These are phyloP conservation scores for Aspergillus vadensis DNA, from an alignment of 2,329 filamentous ascomycete species.

Conservation along the genomic window DNA sequence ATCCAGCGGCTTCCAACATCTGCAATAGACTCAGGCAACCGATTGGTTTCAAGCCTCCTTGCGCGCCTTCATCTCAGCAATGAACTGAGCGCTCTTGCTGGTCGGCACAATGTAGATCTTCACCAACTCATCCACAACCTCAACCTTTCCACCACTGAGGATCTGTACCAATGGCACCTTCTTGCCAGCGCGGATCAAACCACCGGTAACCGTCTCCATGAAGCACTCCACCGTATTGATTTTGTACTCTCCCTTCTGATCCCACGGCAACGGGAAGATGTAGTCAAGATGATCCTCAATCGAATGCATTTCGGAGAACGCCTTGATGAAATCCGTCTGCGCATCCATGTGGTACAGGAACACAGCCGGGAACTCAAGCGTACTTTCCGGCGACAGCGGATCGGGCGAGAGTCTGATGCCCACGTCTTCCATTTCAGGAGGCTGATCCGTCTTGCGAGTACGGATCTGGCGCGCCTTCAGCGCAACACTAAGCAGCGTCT, in stretches of 20 bases:
- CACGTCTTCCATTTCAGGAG: conserved; percentile 88
- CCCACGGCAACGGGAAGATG: conserved; percentile 88
- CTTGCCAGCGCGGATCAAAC: conserved; percentile 86
- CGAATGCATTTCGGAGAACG: conserved; percentile 74
- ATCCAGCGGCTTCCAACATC: not conserved
- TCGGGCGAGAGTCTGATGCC: conserved; percentile 69
- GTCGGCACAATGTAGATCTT: conserved; percentile 80
- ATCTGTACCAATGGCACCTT: conserved; percentile 77
- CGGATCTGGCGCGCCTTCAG: conserved; percentile 70
- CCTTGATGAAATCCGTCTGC: conserved; percentile 89
- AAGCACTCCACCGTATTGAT: conserved; percentile 75
- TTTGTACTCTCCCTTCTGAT: conserved; percentile 67
- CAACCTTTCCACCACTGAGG: conserved; percentile 73
- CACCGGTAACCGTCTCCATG: conserved; percentile 78
- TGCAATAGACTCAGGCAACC: not conserved
- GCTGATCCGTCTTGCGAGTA: conserved; percentile 65
- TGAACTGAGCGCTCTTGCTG: conserved; percentile 69
- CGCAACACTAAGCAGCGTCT: conserved; percentile 64
- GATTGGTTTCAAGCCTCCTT: conserved; percentile 44
- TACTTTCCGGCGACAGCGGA: conserved; percentile 70
- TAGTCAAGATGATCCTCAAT: conserved; percentile 79
- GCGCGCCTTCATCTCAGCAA: conserved; percentile 79
- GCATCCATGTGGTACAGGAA: conserved; percentile 81
- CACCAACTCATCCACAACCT: conserved; percentile 84
- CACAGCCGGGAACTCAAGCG: conserved; percentile 74